Base-by-base conservation (phyloP, 176 grass and related monocot species). In the Musa itinerans region DNA sequence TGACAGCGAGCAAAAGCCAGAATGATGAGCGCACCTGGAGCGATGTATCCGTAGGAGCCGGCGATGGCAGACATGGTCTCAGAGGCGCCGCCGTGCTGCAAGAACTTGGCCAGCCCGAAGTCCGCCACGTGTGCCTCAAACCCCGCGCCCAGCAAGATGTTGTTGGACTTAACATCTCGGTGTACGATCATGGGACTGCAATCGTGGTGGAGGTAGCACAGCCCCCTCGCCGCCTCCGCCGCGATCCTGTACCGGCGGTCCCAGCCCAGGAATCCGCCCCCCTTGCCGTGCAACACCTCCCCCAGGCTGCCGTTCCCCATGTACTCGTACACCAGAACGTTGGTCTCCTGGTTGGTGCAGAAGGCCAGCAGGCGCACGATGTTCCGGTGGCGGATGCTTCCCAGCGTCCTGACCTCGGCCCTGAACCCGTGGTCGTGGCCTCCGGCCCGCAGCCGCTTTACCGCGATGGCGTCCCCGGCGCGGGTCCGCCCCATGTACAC, bases 51-150 rank as follows among this genome's bases (percentile, higher is more conserved):
- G 87, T 96, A 96, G 24, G 92, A 96, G 0, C 92, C 92, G 5
- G 92, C 92, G 72, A 96, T 88, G 24, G 90, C 93, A 68, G 93
- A 96, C 92, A 96, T 96, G 87, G 87, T 92, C 76, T 92, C 89
- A 11, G 84, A 84, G 12, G 82, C 48, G 26, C 78, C 83, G 59
- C 20, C 77, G 49, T 68, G 68, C 68, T 74, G 83, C 25, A 92
- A 80, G 83, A 96, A 96, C 87, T 96, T 96, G 77, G 93, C 93
- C 34, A 96, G 90, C 0, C 93, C 93, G 62, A 96, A 96, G 78
- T 96, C 93, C 2, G 93, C 93, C 21, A 96, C 93, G 72, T 90
- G 93, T 2, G 93, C 93, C 77, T 96, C 92, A 17, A 84, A 71
- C 63, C 74, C 34, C 52, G 80, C 89, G 0, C 81, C 89, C 1